Percentiles rank a stretch among this genome's conserved stretches.
These are phyloP conservation scores for Metschnikowia aberdeeniae DNA, from an alignment of 805 yeast species.

Conservation along the genomic window DNA sequence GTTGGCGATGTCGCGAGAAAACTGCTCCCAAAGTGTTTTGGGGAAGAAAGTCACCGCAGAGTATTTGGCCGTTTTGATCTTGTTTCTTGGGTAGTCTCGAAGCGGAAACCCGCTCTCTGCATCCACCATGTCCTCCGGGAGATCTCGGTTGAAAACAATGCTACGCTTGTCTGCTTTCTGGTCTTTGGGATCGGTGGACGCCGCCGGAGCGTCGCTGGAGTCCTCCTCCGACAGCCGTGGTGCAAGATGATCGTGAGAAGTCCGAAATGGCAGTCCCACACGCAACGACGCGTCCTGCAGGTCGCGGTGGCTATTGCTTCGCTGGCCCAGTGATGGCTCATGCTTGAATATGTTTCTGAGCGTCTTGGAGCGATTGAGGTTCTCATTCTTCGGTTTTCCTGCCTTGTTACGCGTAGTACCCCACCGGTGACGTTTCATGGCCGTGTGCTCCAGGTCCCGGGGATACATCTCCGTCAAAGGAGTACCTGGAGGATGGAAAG, in stretches of 20 bases:
- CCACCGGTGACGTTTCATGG: conserved; percentile 82
- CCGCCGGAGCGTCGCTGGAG: neutral
- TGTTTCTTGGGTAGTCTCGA: conserved; percentile 46
- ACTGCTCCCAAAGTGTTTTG: conserved; percentile 51
- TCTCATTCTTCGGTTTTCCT: conserved; percentile 54
- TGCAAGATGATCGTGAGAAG: conserved; percentile 5
- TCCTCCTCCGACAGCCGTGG: conserved; percentile 19
- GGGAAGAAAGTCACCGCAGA: conserved; percentile 57
- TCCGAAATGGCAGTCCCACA: neutral
- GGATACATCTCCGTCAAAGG: conserved; percentile 13
- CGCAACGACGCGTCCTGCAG: conserved; percentile 11
- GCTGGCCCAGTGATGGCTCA: conserved; percentile 15
- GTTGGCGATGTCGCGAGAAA: conserved; percentile 53
- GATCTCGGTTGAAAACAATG: conserved; percentile 45
- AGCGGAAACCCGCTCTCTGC: conserved; percentile 26
- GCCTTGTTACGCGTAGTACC: conserved; percentile 79
- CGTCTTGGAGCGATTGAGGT: conserved; percentile 56
- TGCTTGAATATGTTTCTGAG: conserved; percentile 38
- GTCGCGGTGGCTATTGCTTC: conserved; percentile 5
- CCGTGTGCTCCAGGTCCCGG: conserved; percentile 25
- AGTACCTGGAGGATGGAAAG: conserved; percentile 9
- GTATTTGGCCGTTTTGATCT: conserved; percentile 60
- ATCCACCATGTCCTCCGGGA: conserved; percentile 57
- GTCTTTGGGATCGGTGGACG: conserved; percentile 28
- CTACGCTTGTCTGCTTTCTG: conserved; percentile 14